Evolutionary conservation across 2,329 filamentous ascomycete species (phyloP).

Genomic region (Ramichloridium luteum): DNA sequence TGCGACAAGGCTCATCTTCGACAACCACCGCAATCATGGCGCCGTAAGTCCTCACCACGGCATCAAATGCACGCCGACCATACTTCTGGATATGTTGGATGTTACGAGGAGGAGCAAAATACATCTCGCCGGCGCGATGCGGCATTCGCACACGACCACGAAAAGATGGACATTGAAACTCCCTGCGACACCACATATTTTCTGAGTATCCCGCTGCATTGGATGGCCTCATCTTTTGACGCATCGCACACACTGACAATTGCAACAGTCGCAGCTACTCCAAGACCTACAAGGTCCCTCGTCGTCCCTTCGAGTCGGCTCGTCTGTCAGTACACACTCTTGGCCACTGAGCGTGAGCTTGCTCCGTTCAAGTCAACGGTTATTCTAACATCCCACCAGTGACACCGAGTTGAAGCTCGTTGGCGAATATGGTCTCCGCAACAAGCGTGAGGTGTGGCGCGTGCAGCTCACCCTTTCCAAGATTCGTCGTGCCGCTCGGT

Average conservation of each 20-base stretch:
- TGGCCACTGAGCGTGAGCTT: constrained; percentile 97
- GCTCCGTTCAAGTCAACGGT: constrained; percentile 91
- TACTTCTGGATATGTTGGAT: too few relatives aligned
- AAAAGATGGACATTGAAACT: too few relatives aligned
- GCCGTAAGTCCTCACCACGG: constrained; percentile 23
- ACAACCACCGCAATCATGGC: constrained; percentile 30
- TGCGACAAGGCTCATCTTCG: constrained; percentile 10
- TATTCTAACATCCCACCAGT: constrained; percentile 62
- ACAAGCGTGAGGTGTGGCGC: constrained; percentile 99
- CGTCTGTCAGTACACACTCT: constrained; percentile 87
- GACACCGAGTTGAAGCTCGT: constrained; percentile 99
- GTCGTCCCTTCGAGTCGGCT: constrained; percentile 98
- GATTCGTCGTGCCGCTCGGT: constrained; percentile 99
- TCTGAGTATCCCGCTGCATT: background rate
- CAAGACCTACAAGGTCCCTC: constrained; percentile 99
- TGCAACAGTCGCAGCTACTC: constrained; percentile 57
- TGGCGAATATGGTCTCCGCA: constrained; percentile 98
- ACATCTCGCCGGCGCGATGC: too few relatives aligned
- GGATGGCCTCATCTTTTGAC: background rate
- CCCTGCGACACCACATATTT: background rate
- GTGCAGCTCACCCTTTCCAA: constrained; percentile 99
- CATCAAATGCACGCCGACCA: too few relatives aligned
- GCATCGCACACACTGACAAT: constrained; percentile 11
- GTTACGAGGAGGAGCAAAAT: too few relatives aligned
- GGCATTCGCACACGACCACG: too few relatives aligned